Conservation (phyloP, 2,329 filamentous ascomycete species). For the Coniochaeta hoffmannii region DNA sequence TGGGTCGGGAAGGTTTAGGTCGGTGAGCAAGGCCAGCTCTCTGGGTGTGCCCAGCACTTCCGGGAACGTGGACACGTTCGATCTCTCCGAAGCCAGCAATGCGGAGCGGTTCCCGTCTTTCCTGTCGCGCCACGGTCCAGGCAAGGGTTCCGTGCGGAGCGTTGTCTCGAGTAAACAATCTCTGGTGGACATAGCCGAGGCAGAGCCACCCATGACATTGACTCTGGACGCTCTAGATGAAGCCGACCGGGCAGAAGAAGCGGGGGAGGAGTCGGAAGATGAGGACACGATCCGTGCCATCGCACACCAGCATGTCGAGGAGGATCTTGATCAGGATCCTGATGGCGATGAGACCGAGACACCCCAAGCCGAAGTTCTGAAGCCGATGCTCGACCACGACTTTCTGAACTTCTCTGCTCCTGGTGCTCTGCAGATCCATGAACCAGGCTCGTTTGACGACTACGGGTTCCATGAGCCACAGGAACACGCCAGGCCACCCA, state of each 20-base stretch:
- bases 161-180: constrained; percentile 42
- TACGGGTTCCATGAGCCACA: constrained; percentile 13
- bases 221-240: constrained; percentile 45
- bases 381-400: constrained; percentile 12
- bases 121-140: constrained; percentile 44
- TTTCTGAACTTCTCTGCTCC: constrained; percentile 7
- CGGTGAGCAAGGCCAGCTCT: constrained; percentile 44
- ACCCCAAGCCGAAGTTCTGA: constrained; percentile 6
- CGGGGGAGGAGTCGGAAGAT: constrained; percentile 23
- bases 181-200: constrained; percentile 50
- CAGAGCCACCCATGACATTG: constrained; percentile 41
- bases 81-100: constrained; percentile 28
- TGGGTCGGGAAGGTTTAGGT: constrained; percentile 37
- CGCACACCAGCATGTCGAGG: constrained; percentile 28
- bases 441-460: constrained; percentile 12
- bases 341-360: constrained; percentile 11
- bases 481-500: constrained; percentile 36
- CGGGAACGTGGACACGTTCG: constrained; percentile 18
- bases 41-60: constrained; percentile 15
- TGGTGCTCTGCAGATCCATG: constrained; percentile 15
- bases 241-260: constrained; percentile 35
- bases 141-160: constrained; percentile 46
- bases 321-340: constrained; percentile 14
- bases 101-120: constrained; percentile 21
- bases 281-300: constrained; percentile 29